Percentiles rank a stretch among this genome's conserved stretches.
These are phyloP conservation scores for Pseudoturritis turrita DNA, from an alignment of 345 rosid species.

Conservation along the genomic window DNA sequence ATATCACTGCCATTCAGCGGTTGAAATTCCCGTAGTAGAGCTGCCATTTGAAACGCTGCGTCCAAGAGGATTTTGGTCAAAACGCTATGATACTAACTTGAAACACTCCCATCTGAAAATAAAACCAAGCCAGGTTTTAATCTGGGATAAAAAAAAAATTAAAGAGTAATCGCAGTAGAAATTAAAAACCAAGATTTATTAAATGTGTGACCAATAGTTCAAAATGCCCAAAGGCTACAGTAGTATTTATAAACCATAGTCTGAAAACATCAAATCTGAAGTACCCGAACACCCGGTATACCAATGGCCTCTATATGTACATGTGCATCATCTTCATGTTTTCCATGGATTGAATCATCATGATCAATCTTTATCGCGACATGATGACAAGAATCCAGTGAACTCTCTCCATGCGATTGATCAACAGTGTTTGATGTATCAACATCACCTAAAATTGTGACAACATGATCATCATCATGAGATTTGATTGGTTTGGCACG, in stretches of 20 bases:
- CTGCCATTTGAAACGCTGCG: no score
- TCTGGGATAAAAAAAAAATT: no score
- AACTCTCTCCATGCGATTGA: conserved; percentile 9
- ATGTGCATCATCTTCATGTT: conserved; percentile 19
- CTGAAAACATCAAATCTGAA: not conserved
- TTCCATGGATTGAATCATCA: not conserved
- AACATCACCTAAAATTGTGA: conserved; percentile 19
- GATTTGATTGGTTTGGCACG: not conserved
- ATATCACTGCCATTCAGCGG: no score
- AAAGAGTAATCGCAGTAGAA: not conserved
- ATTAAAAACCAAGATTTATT: not conserved
- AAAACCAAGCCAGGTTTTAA: no score
- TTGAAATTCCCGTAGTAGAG: no score
- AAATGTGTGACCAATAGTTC: not conserved
- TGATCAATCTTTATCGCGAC: conserved; percentile 15
- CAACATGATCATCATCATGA: conserved; percentile 8
- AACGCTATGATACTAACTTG: no score
- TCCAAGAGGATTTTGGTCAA: no score
- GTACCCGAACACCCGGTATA: not conserved
- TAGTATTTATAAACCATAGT: not conserved
- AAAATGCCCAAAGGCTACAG: no score
- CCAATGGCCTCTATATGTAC: not conserved
- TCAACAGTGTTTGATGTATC: conserved; percentile 4
- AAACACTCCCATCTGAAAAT: no score
- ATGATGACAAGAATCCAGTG: conserved; percentile 10